Conservation (phyloP, 2,329 filamentous ascomycete species). For the Tolypocladium tundrense region DNA sequence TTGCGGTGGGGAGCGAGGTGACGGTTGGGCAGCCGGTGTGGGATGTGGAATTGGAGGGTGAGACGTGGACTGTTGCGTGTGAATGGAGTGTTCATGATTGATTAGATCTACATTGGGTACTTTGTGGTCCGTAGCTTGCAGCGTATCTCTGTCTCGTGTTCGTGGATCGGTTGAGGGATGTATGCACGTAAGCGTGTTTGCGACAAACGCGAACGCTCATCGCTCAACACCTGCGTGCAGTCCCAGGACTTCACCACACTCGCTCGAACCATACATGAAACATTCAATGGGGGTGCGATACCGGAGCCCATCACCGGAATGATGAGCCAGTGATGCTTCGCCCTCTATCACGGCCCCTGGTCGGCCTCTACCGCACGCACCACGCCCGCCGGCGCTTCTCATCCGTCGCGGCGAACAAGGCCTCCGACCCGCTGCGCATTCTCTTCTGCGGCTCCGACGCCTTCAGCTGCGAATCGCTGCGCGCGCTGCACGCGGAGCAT, state of each 20-base stretch:
- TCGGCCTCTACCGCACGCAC: slow-evolving; percentile 4
- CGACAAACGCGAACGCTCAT: slow-evolving; percentile 20
- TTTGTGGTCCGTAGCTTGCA: neutral
- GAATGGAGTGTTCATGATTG: slow-evolving; percentile 20
- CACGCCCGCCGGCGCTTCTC: slow-evolving; percentile 9
- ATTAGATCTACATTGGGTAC: neutral
- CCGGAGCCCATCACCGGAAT: neutral
- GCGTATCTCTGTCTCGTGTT: neutral
- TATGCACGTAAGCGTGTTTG: slow-evolving; percentile 24
- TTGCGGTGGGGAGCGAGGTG: slow-evolving; percentile 20
- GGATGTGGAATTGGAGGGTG: slow-evolving; percentile 24
- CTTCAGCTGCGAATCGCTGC: slow-evolving; percentile 73
- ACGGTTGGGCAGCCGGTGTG: slow-evolving; percentile 25
- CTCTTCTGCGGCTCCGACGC: slow-evolving; percentile 91
- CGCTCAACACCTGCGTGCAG: neutral
- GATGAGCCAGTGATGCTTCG: slow-evolving; percentile 9
- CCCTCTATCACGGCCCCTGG: slow-evolving; percentile 2
- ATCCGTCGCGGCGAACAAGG: slow-evolving; percentile 4
- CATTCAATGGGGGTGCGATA: neutral
- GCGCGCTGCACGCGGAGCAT: slow-evolving; percentile 55
- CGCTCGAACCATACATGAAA: neutral
- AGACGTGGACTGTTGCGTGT: slow-evolving; percentile 27
- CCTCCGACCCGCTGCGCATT: slow-evolving; percentile 59
- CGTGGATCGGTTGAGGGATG: neutral
- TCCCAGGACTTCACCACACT: neutral